Evolutionary conservation across 2,329 filamentous ascomycete genomes (phyloP).

Genomic region (Scedosporium minutisporum): DNA sequence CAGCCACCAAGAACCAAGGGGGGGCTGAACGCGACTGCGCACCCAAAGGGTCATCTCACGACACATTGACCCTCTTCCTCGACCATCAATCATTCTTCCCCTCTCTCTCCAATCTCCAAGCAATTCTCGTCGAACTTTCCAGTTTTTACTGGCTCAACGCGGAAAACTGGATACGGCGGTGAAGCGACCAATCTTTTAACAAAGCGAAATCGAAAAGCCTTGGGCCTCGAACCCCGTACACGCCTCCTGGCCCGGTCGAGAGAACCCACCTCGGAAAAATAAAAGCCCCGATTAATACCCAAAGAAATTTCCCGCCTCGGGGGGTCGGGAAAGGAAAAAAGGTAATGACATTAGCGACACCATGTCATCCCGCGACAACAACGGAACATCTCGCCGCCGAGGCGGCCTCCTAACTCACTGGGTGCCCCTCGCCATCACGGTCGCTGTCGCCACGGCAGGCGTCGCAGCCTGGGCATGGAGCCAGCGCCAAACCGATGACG

Average conservation of each 20-base stretch:
- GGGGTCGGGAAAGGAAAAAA: not conserved
- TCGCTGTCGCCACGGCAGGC: conserved; percentile 78
- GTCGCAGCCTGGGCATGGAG: conserved; percentile 91
- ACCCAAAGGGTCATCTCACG: conserved; percentile 18
- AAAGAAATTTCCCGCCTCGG: not conserved
- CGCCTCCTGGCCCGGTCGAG: not conserved
- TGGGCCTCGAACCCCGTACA: not conserved
- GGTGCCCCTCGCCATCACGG: conserved; percentile 78
- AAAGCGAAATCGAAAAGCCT: not conserved
- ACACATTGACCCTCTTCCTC: not conserved
- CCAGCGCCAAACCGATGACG: conserved; percentile 69
- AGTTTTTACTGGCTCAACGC: not conserved
- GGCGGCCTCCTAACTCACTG: conserved; percentile 68
- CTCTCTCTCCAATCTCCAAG: not conserved
- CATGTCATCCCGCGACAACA: conserved; percentile 55
- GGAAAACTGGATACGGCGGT: not conserved
- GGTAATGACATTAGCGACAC: not conserved
- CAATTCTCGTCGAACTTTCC: not conserved
- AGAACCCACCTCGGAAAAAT: not conserved
- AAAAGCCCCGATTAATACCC: not conserved
- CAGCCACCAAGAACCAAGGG: conserved; percentile 18
- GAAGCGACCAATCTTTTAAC: too few species aligned
- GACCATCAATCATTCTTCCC: not conserved
- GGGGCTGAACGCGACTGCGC: conserved; percentile 26
- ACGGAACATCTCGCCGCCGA: conserved; percentile 47